Conservation (phyloP, 2,329 filamentous ascomycete genomes). For the Aspergillus sp. region DNA sequence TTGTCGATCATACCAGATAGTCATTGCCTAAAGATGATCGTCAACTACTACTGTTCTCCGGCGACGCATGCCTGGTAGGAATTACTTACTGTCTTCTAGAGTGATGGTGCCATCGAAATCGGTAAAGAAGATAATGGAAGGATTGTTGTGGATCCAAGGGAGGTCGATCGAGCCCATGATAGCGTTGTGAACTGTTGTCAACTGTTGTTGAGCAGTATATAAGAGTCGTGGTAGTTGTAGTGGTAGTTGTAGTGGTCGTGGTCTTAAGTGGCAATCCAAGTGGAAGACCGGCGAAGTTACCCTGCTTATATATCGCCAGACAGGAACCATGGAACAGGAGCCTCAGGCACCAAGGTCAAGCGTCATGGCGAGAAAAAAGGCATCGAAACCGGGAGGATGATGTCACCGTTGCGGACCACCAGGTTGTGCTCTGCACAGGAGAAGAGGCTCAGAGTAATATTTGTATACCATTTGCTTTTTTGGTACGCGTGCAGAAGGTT, state of each 20-base stretch:
- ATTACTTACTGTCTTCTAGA: conserved; percentile 52
- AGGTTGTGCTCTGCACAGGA: too few relatives aligned
- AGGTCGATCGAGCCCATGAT: conserved; percentile 27
- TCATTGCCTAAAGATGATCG: conserved; percentile 48
- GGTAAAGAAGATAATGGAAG: conserved; percentile 95
- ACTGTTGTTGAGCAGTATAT: not conserved
- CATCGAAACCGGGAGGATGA: not conserved
- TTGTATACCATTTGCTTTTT: not conserved
- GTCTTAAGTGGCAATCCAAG: too few relatives aligned
- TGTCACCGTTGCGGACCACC: not conserved
- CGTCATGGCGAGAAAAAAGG: conserved; percentile 1
- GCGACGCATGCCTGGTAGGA: not conserved
- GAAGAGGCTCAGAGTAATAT: too few relatives aligned
- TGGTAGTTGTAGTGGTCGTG: too few relatives aligned
- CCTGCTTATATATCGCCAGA: too few relatives aligned
- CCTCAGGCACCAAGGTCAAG: not conserved
- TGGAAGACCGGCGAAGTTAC: too few relatives aligned
- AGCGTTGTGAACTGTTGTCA: too few relatives aligned
- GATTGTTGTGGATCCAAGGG: conserved; percentile 47
- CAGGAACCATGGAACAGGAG: not conserved
- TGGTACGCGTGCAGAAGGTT: not conserved
- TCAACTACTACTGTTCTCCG: conserved; percentile 7
- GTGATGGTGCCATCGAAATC: conserved; percentile 98
- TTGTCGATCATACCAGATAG: conserved; percentile 44
- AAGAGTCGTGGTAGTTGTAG: too few relatives aligned